These are phyloP conservation scores for Paramecium biaurelia DNA, from an alignment of 73 alveolate genomes.

Conservation along the genomic window DNA sequence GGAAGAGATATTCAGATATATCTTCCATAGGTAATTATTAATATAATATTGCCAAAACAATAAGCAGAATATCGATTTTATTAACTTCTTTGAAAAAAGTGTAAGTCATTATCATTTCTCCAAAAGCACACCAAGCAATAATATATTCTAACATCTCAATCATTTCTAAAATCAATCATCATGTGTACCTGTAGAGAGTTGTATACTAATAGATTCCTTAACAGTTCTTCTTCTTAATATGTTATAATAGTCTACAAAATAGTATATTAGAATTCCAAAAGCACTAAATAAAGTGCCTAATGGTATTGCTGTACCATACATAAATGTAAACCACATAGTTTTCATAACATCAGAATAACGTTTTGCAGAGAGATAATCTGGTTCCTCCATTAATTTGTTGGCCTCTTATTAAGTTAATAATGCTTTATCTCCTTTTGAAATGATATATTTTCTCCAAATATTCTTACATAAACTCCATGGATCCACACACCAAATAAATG, in stretches of 20 bases:
- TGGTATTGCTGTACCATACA: slow-evolving; percentile 60
- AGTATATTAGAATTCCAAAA: slow-evolving; percentile 38
- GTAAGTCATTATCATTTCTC: slow-evolving; percentile 38
- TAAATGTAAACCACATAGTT: slow-evolving; percentile 66
- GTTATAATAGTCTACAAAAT: slow-evolving; percentile 55
- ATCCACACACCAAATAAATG: slow-evolving; percentile 59
- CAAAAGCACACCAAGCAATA: slow-evolving; percentile 56
- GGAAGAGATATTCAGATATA: slow-evolving; percentile 53
- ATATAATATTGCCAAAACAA: slow-evolving; percentile 46
- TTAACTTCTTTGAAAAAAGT: slow-evolving; percentile 43
- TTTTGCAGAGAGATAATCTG: slow-evolving; percentile 56
- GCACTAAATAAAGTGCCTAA: slow-evolving; percentile 57
- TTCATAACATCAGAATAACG: slow-evolving; percentile 65
- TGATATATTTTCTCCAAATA: slow-evolving; percentile 31
- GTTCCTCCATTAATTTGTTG: slow-evolving; percentile 56
- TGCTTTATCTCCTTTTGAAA: slow-evolving; percentile 3
- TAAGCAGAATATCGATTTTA: not conserved
- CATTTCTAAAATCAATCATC: slow-evolving; percentile 47
- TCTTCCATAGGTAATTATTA: slow-evolving; percentile 55
- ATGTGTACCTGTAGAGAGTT: slow-evolving; percentile 34
- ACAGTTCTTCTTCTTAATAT: slow-evolving; percentile 60
- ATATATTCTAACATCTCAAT: slow-evolving; percentile 54
- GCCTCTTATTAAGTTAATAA: slow-evolving; percentile 64
- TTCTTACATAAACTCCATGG: slow-evolving; percentile 59
- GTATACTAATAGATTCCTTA: slow-evolving; percentile 50